These are phyloP conservation scores for Ormosia emarginata DNA, from an alignment of 306 rosid species.

Conservation along the genomic window DNA sequence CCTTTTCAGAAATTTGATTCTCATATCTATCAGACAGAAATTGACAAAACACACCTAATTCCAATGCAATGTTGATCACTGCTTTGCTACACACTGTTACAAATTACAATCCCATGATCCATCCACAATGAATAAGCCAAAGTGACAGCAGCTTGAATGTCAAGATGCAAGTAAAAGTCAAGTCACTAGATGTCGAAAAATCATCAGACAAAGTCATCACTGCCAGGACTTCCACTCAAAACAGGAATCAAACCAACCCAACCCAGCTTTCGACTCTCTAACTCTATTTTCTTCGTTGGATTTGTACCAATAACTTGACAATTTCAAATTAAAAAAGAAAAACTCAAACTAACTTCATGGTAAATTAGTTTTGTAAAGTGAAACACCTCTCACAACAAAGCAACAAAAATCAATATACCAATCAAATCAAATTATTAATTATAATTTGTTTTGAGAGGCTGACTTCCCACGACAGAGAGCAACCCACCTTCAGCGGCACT, in stretches of 20 bases:
- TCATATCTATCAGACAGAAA: neutral
- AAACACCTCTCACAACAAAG: neutral
- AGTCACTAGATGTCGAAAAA: neutral
- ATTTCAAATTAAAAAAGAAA: neutral
- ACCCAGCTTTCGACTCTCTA: neutral
- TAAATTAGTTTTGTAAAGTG: neutral
- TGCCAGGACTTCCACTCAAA: neutral
- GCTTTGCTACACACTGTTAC: neutral
- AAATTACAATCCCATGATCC: neutral
- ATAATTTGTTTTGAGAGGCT: conserved; percentile 13
- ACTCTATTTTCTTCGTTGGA: neutral
- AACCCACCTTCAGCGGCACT: conserved; percentile 20
- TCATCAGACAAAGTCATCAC: neutral
- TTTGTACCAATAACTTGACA: neutral
- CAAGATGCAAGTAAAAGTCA: no score
- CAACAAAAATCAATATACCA: no score
- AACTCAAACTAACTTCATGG: neutral
- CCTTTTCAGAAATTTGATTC: neutral
- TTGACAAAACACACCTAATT: neutral
- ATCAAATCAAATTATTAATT: conserved; percentile 20
- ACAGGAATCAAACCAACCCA: neutral
- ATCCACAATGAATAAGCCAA: neutral
- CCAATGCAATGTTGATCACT: neutral
- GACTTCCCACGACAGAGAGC: conserved; percentile 36
- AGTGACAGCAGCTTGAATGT: neutral